Evolutionary conservation across 345 rosid species (phyloP).

Genomic region (Jatropha curcas): DNA sequence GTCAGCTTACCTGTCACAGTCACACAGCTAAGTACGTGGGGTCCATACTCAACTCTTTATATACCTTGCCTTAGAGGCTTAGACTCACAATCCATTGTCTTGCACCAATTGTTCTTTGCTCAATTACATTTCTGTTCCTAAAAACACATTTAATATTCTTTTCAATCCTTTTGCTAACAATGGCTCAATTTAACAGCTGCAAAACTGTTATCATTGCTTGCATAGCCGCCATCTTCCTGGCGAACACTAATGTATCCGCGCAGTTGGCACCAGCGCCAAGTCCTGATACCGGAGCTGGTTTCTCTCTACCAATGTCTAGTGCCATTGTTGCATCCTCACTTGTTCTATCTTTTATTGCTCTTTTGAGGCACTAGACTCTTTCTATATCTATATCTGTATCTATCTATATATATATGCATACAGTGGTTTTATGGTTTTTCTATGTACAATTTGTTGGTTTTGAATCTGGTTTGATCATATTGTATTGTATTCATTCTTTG

Average conservation of each 20-base stretch:
- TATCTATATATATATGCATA: background rate
- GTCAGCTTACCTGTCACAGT: background rate
- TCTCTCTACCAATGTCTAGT: constrained; percentile 4
- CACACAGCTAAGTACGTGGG: background rate
- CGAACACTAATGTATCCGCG: background rate
- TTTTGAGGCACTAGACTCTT: constrained; percentile 5
- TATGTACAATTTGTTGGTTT: background rate
- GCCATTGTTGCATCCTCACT: background rate
- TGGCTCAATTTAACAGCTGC: background rate
- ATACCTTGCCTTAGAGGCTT: background rate
- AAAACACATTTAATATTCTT: no score
- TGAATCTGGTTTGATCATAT: background rate
- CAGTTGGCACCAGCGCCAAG: constrained; percentile 9
- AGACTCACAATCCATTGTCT: background rate
- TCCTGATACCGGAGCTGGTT: constrained; percentile 16
- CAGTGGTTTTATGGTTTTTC: background rate
- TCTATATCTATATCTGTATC: no score
- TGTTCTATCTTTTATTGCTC: constrained; percentile 4
- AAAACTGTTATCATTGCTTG: background rate
- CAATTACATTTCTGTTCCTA: background rate
- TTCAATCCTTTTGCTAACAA: background rate
- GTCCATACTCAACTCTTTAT: background rate
- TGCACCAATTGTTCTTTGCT: background rate
- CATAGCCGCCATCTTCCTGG: background rate
- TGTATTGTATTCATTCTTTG: background rate